These are phyloP conservation scores for Aurinia saxatilis DNA, from an alignment of 345 rosid genomes.

Conservation along the genomic window DNA sequence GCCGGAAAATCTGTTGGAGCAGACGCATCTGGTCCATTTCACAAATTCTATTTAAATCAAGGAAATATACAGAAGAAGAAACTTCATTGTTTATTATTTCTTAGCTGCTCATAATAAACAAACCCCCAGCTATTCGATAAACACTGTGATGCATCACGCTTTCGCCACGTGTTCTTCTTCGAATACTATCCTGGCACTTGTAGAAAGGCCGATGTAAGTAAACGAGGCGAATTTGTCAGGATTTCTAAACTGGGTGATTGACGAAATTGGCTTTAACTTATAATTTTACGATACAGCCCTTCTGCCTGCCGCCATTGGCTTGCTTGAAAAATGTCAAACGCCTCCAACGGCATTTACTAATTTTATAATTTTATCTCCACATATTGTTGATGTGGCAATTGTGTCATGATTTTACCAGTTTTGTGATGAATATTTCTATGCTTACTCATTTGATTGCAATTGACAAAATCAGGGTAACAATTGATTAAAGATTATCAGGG, in stretches of 20 bases:
- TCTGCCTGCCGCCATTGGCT: conserved; percentile 12
- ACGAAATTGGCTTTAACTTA: background rate
- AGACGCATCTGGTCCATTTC: background rate
- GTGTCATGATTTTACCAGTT: no score
- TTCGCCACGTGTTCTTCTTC: background rate
- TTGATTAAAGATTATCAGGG: no score
- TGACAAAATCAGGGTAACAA: no score
- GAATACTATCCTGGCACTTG: background rate
- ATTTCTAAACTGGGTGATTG: background rate
- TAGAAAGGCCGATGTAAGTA: conserved; percentile 3
- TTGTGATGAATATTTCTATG: no score
- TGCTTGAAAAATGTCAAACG: background rate
- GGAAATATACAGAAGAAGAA: background rate
- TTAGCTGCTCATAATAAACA: conserved; percentile 13
- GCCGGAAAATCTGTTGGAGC: conserved; percentile 25
- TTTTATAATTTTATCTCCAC: background rate
- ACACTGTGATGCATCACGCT: background rate
- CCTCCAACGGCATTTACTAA: background rate
- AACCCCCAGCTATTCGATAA: background rate
- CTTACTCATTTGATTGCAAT: no score
- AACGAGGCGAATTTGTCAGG: conserved; percentile 10
- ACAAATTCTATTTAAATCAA: background rate
- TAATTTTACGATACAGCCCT: background rate
- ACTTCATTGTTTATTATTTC: conserved; percentile 12
- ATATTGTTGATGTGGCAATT: background rate